Evolutionary conservation across 1,284 basidiomycete species (phyloP).

Genomic region (Tylopilus sp.): DNA sequence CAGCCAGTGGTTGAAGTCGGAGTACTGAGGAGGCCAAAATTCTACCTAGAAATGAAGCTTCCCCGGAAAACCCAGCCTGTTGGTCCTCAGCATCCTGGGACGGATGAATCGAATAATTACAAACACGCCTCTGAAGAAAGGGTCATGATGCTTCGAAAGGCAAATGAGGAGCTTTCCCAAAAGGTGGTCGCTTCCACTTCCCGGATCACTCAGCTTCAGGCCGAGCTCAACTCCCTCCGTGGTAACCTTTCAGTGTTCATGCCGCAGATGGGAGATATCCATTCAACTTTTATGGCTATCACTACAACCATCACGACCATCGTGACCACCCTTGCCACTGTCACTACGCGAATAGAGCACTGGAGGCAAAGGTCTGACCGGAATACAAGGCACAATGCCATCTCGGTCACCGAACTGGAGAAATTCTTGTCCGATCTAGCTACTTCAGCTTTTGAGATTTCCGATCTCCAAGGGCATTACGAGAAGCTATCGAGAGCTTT

Average conservation of each 20-base stretch:
- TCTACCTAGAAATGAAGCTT: conserved; percentile 7
- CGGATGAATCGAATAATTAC: neutral
- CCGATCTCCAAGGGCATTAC: too few relatives aligned
- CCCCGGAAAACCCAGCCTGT: conserved; percentile 15
- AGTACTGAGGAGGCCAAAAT: neutral
- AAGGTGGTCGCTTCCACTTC: neutral
- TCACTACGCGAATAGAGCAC: conserved; percentile 8
- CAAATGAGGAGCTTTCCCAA: conserved; percentile 10
- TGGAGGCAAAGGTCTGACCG: conserved; percentile 7
- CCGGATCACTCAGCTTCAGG: conserved; percentile 13
- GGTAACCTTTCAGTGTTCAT: neutral
- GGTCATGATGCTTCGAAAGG: conserved; percentile 5
- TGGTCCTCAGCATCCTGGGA: conserved; percentile 1
- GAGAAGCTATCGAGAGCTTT: conserved; percentile 11
- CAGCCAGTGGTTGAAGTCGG: too few relatives aligned
- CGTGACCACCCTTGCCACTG: neutral
- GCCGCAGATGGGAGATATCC: neutral
- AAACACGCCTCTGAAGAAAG: neutral
- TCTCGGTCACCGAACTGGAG: conserved; percentile 23
- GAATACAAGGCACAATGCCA: conserved; percentile 1
- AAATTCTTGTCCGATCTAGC: conserved; percentile 14
- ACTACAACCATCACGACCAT: neutral
- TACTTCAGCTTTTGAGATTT: neutral
- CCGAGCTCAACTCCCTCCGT: neutral
- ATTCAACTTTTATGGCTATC: neutral